A percentile compares a stretch with the other conserved stretches of the same genome.
Conservation (phyloP, 371 early-diverging fungal genomes). For the Syncephalastrum racemosum region DNA sequence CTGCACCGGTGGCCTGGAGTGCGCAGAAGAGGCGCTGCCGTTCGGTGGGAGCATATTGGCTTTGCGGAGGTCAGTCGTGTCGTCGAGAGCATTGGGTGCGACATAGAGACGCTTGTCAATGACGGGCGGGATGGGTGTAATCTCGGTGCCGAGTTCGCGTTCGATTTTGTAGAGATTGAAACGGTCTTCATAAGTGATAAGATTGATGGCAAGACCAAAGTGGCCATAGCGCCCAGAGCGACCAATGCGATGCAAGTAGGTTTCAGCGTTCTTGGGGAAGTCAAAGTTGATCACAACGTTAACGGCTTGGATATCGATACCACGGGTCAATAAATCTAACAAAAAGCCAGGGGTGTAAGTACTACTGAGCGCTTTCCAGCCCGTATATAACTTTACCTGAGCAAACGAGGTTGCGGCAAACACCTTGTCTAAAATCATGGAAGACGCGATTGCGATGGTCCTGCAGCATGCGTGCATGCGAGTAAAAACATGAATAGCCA, state of each 20-base stretch:
- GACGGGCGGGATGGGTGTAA: conserved; percentile 92
- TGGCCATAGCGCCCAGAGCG: conserved; percentile 97
- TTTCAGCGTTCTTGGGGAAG: conserved; percentile 98
- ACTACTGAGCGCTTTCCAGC: too few species aligned
- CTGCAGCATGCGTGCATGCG: conserved; percentile 98
- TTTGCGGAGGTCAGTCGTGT: conserved; percentile 31
- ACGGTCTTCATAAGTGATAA: conserved; percentile 96
- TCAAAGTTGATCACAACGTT: conserved; percentile 99
- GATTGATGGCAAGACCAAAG: conserved; percentile 95
- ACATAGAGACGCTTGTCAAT: conserved; percentile 92
- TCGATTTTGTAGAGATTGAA: conserved; percentile 96
- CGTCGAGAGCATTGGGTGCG: conserved; percentile 65
- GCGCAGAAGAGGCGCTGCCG: conserved; percentile 43
- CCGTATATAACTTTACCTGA: conserved; percentile 52
- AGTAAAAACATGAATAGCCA: conserved; percentile 98
- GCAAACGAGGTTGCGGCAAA: conserved; percentile 95
- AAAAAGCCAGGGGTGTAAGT: conserved; percentile 3
- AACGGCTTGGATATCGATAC: conserved; percentile 99
- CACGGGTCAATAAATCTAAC: conserved; percentile 93
- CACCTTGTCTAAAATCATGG: conserved; percentile 97
- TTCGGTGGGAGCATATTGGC: conserved; percentile 37
- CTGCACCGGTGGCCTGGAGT: conserved; percentile 35
- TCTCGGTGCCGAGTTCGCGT: conserved; percentile 96
- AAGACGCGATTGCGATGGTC: conserved; percentile 97
- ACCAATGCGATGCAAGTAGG: conserved; percentile 99